Base-by-base conservation (phyloP, 305 asterid species). In the Fraxinus angustifolia region DNA sequence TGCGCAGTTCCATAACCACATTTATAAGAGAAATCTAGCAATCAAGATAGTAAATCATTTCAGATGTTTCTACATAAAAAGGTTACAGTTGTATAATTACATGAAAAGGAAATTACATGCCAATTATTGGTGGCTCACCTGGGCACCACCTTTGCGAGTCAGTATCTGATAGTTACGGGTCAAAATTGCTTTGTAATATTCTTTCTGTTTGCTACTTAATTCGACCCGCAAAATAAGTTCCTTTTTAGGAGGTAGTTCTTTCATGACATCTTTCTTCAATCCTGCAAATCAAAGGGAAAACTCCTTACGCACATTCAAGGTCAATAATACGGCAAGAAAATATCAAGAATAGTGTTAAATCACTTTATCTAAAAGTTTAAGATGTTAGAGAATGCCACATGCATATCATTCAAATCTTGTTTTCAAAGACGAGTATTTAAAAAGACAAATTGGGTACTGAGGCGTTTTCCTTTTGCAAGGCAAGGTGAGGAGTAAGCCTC, bases 1-100 rank as follows among this genome's bases (percentile, higher is more conserved):
- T 96, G 87, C 98, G 97, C 84, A 96, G 94, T 88, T 96, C 98
- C 98, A 96, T 96, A 86, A 96, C 98, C 90, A 96, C 98, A 86
- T 96, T 96, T 77, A 91, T 92, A 67, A 94, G 98, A 40, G 99
- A 96, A 80, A 92, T 93, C 99, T 96, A 84, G 89, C 80, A 79
- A 82, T 56, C 86, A 77, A 81, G 80, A 87, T 76, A 73, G 80
- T 68, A 84, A 71, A 74, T 67, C 42, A 81, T 53, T 78, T 83
- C 77, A 81, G 79, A 79, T 48, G 58, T 78, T 74, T 8, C 33
- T 70, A 75, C 80, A 45, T 68, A 75, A 33, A 48, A 84, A 73
- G 82, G 8, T 40, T 67, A 40, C 80, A 78, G 26, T 65, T 80
- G 77, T 48, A 75, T 21, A 42, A 75, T 73, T 76, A 67, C n/a